Evolutionary conservation across 352 stramenopile species (phyloP).

Genomic region (Globisporangium nagaii): DNA sequence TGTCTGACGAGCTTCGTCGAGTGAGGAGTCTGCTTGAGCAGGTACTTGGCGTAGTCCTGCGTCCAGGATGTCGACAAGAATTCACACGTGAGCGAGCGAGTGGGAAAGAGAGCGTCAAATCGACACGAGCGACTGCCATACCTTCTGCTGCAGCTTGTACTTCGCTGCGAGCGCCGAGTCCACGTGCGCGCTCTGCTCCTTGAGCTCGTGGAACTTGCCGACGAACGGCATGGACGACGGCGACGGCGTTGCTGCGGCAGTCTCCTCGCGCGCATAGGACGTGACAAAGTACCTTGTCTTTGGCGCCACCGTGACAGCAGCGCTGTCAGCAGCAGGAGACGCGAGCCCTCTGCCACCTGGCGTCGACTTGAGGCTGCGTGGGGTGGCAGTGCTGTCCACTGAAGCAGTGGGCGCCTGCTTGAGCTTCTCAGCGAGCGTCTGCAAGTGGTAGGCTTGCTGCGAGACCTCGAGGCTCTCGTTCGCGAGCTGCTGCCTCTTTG

Average conservation of each 20-base stretch:
- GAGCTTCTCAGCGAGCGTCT: slow-evolving; percentile 28
- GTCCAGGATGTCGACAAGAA: no score
- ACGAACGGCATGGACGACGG: neutral
- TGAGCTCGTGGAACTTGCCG: slow-evolving; percentile 26
- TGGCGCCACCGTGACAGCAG: slow-evolving; percentile 7
- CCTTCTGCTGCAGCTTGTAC: slow-evolving; percentile 45
- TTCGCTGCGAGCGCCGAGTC: slow-evolving; percentile 26
- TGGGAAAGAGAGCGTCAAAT: no score
- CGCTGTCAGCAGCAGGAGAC: neutral
- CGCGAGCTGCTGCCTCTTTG: slow-evolving; percentile 19
- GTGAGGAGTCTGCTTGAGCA: slow-evolving; percentile 24
- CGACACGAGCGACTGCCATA: no score
- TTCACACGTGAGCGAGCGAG: neutral
- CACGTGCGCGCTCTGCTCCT: slow-evolving; percentile 22
- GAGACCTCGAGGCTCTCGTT: slow-evolving; percentile 38
- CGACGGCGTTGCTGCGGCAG: neutral
- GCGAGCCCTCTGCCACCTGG: no score
- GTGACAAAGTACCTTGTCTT: slow-evolving; percentile 38
- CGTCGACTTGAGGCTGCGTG: neutral
- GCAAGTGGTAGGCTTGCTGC: slow-evolving; percentile 47
- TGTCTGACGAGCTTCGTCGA: slow-evolving; percentile 27
- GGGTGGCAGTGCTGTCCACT: neutral
- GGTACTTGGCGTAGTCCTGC: slow-evolving; percentile 44
- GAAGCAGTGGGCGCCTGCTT: neutral
- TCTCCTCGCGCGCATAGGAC: slow-evolving; percentile 17